phyloP scores from a whole-genome alignment of 192 early-diverging fungal species.

The Oehlia diaphana region DNA sequence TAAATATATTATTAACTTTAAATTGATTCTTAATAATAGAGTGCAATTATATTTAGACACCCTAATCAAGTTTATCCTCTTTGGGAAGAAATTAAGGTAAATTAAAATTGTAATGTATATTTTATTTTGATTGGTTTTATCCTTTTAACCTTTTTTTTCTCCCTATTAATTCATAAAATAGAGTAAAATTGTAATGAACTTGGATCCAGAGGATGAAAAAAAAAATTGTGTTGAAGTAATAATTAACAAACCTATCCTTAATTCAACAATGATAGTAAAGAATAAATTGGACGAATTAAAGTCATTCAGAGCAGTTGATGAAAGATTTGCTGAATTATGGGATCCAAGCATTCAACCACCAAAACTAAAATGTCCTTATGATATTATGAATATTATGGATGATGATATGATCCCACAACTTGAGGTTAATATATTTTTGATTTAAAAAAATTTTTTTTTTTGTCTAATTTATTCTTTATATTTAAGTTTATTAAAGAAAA shows the following conservation, averaged over 20 bases:
- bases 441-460: background rate
- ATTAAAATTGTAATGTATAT: too few relatives aligned
- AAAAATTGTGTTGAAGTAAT: background rate
- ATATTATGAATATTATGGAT: slow-evolving; percentile 18
- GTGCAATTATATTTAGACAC: slow-evolving; percentile 18
- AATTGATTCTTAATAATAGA: slow-evolving; percentile 1
- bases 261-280: background rate
- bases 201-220: background rate
- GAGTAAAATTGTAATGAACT: background rate
- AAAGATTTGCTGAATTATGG: slow-evolving; percentile 15
- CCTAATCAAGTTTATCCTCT: background rate
- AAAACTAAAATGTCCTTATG: background rate
- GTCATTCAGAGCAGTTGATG: background rate
- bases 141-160: background rate
- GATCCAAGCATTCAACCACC: background rate
- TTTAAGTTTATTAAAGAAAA: slow-evolving; percentile 7
- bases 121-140: background rate
- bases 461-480: background rate
- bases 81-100: slow-evolving; percentile 15
- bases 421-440: background rate
- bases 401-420: slow-evolving; percentile 2
- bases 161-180: background rate
- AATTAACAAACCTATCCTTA: background rate
- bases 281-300: background rate
- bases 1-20: background rate